Conservation (phyloP, 306 rosid genomes). For the Cercis canadensis region DNA sequence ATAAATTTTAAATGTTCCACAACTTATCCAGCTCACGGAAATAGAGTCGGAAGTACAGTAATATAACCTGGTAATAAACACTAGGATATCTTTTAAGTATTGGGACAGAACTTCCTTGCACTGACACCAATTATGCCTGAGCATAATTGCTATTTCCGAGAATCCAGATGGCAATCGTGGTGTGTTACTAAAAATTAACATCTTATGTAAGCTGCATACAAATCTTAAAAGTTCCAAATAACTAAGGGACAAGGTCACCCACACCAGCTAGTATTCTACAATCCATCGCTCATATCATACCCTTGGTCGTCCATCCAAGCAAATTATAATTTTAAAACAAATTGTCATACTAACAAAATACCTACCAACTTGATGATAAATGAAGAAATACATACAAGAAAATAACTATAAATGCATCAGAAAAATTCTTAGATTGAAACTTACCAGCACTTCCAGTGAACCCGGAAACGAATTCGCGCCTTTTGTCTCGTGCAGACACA, state of each 20-base stretch:
- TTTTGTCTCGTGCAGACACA: slow-evolving; percentile 85
- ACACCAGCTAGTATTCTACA: background rate
- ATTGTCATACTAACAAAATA: background rate
- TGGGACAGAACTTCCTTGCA: slow-evolving; percentile 10
- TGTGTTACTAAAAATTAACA: background rate
- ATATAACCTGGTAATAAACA: too few relatives aligned
- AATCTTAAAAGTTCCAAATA: background rate
- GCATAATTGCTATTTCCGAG: too few relatives aligned
- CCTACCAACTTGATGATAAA: background rate
- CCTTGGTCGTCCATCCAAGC: background rate
- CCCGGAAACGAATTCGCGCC: slow-evolving; percentile 92
- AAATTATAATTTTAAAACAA: slow-evolving; percentile 1
- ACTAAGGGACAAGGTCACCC: background rate
- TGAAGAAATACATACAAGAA: background rate
- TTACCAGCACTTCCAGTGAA: slow-evolving; percentile 97
- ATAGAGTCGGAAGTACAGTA: too few relatives aligned
- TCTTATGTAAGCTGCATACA: background rate
- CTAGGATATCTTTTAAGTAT: background rate
- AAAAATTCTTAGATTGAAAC: slow-evolving; percentile 27
- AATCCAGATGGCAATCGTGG: too few relatives aligned
- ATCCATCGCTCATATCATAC: background rate
- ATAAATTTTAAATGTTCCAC: background rate
- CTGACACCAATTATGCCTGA: background rate
- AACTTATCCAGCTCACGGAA: too few relatives aligned
- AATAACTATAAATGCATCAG: background rate